phyloP scores from a whole-genome alignment of 1,284 basidiomycete species.

The Cutaneotrichosporon sp. region DNA sequence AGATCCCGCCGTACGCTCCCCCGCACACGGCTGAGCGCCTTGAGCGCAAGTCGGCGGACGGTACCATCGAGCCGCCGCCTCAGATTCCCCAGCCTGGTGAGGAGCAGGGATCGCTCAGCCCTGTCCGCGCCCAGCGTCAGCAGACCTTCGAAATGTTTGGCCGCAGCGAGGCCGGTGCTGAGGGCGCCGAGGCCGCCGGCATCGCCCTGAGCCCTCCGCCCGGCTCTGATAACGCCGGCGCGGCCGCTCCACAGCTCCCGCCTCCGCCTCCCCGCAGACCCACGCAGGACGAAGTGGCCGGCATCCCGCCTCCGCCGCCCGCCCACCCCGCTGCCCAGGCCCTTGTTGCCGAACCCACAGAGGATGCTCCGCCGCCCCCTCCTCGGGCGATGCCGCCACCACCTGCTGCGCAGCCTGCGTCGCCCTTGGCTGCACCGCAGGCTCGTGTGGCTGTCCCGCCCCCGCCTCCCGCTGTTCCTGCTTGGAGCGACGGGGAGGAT shows the following conservation, averaged over 20 bases:
- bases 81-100: slow-evolving; percentile 31
- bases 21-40: slow-evolving; percentile 14
- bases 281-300: neutral
- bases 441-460: neutral
- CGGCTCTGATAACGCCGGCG: neutral
- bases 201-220: slow-evolving; percentile 6
- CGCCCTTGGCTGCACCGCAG: neutral
- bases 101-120: slow-evolving; percentile 13
- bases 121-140: slow-evolving; percentile 1
- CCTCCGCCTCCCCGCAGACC: neutral
- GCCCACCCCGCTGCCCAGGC: neutral
- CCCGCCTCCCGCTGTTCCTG: slow-evolving; percentile 8
- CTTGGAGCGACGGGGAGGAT: slow-evolving; percentile 32
- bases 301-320: neutral
- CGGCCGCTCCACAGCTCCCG: neutral
- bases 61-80: slow-evolving; percentile 39
- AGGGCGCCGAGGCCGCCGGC: slow-evolving; percentile 25
- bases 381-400: neutral
- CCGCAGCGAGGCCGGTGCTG: slow-evolving; percentile 24
- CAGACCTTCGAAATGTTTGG: slow-evolving; percentile 4
- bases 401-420: slow-evolving; percentile 12
- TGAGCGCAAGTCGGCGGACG: slow-evolving; percentile 25
- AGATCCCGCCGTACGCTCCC: slow-evolving; percentile 2
- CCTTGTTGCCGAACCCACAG: neutral
- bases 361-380: slow-evolving; percentile 15